These are phyloP conservation scores for Suillus ampliporus DNA, from an alignment of 768 basidiomycete species.

Conservation along the genomic window DNA sequence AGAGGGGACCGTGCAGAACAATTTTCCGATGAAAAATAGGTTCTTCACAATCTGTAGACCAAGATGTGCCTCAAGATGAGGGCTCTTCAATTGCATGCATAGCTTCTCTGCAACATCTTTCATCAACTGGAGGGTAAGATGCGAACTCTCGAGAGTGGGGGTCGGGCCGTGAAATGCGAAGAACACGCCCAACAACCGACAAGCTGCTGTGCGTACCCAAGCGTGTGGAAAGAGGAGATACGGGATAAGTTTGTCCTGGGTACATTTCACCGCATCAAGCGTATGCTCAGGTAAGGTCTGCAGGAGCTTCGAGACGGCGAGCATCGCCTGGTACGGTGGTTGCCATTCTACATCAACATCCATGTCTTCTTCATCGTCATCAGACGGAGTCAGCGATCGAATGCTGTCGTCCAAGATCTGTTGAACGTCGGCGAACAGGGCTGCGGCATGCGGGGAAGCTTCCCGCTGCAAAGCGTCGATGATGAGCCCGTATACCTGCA, in stretches of 20 bases:
- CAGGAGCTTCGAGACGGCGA: slow-evolving; percentile 66
- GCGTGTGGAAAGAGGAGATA: slow-evolving; percentile 90
- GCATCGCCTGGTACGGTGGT: slow-evolving; percentile 79
- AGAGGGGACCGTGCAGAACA: slow-evolving; percentile 59
- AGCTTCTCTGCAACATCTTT: slow-evolving; percentile 75
- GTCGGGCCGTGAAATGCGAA: slow-evolving; percentile 52
- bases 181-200: slow-evolving; percentile 73
- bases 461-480: slow-evolving; percentile 68
- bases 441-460: slow-evolving; percentile 47
- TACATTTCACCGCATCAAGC: slow-evolving; percentile 50
- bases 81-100: slow-evolving; percentile 81
- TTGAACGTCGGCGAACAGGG: slow-evolving; percentile 63
- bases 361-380: slow-evolving; percentile 50
- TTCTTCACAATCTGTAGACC: slow-evolving; percentile 91
- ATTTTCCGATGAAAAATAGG: slow-evolving; percentile 89
- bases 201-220: slow-evolving; percentile 88
- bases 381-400: slow-evolving; percentile 41
- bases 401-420: slow-evolving; percentile 49
- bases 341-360: slow-evolving; percentile 78
- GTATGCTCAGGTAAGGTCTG: slow-evolving; percentile 58
- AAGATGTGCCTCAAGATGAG: slow-evolving; percentile 73
- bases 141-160: slow-evolving; percentile 33
- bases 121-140: slow-evolving; percentile 61
- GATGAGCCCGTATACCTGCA: slow-evolving; percentile 84
- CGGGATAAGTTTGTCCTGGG: slow-evolving; percentile 66